Percentiles rank a stretch among this genome's conserved stretches.
Conservation (phyloP, 73 alveolate genomes). For the Diophrys sp. region DNA sequence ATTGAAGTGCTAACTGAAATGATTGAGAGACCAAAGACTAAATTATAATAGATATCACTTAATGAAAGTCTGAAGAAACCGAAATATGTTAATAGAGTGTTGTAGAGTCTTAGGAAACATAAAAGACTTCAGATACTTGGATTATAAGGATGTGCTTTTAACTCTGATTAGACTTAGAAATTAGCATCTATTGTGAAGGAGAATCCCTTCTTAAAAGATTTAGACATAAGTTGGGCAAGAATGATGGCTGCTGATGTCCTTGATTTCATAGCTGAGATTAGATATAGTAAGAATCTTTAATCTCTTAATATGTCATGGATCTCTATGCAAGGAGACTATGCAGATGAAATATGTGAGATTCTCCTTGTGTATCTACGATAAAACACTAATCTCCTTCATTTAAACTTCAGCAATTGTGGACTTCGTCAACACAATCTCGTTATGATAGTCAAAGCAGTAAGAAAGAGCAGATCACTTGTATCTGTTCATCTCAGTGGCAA, state of each 20-base stretch:
- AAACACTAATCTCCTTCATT: slow-evolving; percentile 25
- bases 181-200: slow-evolving; percentile 38
- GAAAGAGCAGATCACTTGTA: slow-evolving; percentile 39
- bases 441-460: slow-evolving; percentile 29
- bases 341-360: slow-evolving; percentile 25
- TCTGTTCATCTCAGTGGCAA: slow-evolving; percentile 54
- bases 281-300: slow-evolving; percentile 19
- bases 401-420: slow-evolving; percentile 32
- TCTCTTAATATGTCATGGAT: slow-evolving; percentile 32
- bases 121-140: slow-evolving; percentile 5
- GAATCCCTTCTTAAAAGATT: slow-evolving; percentile 17
- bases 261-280: slow-evolving; percentile 24
- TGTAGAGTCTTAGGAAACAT: slow-evolving; percentile 8
- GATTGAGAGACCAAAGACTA: not conserved
- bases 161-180: slow-evolving; percentile 7
- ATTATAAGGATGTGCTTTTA: slow-evolving; percentile 12
- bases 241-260: slow-evolving; percentile 30
- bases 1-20: not conserved
- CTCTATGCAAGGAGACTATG: slow-evolving; percentile 21
- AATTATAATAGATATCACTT: too few species aligned
- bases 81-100: slow-evolving; percentile 11
- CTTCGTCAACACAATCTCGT: slow-evolving; percentile 29
- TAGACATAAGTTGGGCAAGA: slow-evolving; percentile 37
- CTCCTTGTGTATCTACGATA: slow-evolving; percentile 13
- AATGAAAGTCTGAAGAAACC: slow-evolving; percentile 5